Base-by-base conservation (phyloP, 1,139 yeast species). In the Saccharomyces pastorianus region DNA sequence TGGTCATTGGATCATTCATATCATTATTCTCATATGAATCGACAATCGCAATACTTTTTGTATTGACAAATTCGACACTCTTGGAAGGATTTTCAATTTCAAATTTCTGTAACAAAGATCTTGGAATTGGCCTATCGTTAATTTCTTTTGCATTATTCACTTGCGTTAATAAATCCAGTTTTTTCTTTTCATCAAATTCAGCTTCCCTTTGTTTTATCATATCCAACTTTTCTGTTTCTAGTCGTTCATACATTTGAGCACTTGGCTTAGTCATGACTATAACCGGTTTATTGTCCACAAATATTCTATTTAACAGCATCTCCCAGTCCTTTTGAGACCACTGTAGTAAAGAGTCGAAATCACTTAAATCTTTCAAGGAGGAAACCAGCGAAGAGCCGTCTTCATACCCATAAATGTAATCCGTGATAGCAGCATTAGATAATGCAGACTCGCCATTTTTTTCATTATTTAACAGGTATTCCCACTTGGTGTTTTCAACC, bases 201-300 rank as follows among this genome's bases (percentile, higher is more conserved):
- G 66, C 70, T 53, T 75, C 76, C 64, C 88, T 81, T 6, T 77
- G 77, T 49, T 76, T 70, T 4, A 78, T 60, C 20, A 84, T 65
- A 32, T 76, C 69, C 57, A 80, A 78, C 54, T 81, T 81, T 17
- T 80, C 82, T 9, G 64, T 61, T 57, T 84, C 84, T 52, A 79
- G 67, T 4, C 69, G 57, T 53, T 78, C 78, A 66, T 88, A 86
- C 52, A 88, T 71, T 27, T 71, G 69, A 6, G 81, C 74, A 3
- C 96, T 88, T 14, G 99, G 98, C 58, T 73, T 78, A 1, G 89
- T 89, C 53, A 88, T 67, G 2, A 91, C 76, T n/a, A 88, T 72
- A 4, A 84, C 88, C n/a, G 86, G 79, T n/a, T 82, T 76, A 60
- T 84, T 85, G 6, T 82, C 77, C n/a, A 88, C 75, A 49, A 88